Evolutionary conservation across 1,284 basidiomycete genomes (phyloP), one percentile per base, ranked within the genome.

Genomic region (Exobasidium cylindrosporum): DNA sequence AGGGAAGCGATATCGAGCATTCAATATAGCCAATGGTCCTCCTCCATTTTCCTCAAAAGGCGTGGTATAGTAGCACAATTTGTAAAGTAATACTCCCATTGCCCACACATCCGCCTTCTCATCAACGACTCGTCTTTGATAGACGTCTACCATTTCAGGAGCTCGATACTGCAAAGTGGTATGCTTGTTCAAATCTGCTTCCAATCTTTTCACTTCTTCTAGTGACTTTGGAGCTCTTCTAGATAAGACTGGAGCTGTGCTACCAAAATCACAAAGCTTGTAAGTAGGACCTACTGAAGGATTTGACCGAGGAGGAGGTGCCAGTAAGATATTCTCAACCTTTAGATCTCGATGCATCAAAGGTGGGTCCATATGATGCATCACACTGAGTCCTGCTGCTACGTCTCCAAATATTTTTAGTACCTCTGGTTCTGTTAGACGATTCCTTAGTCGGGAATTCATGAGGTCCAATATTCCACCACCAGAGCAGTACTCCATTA

Each of bases 391-490:
- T 43, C 70, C 77, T 14, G 65, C 67, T 59, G 73, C 75, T 35
- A 79, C 74, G 35, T 79, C 76, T 28, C 68, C 67, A 57, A 99
- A 98, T 77, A 99, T 97, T 80, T 93, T 91, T 55, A 99, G 85
- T 73, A 99, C 97, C 81, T 99, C 96, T 29, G 87, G 85, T 81
- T 98, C 96, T 1, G 91, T 91, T 52, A 98, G 84, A 26, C 96
- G 87, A 80, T 97, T 92, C 56, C 94, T 87, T 44, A 98, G 84
- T 54, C 95, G 86, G 70, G 93, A 88, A 55, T 55, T 99, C 89
- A 99, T 91, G 87, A 98, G 91, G 82, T 98, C 96, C 81, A 99
- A 97, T 73, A 98, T 96, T 44, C 96, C 96, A 28, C 96, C 96
- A 49, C 86, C 88, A 7, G 86, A 74, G 80, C 93, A 97, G 81